A percentile compares a stretch with the other conserved stretches of the same genome.
Conservation (phyloP, 768 basidiomycete genomes). For the Russula emetica region DNA sequence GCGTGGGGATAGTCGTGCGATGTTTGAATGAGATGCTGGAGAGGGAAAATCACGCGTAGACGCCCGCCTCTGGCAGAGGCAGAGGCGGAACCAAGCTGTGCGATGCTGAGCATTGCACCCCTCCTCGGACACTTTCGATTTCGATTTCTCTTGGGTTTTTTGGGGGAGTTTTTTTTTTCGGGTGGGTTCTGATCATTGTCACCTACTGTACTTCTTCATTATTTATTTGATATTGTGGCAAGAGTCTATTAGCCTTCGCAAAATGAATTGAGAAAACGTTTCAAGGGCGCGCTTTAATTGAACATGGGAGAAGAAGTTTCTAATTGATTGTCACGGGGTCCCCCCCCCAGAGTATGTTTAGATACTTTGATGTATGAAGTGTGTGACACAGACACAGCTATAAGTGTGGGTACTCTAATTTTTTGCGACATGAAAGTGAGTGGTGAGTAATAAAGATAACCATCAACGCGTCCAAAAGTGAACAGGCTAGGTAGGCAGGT, state of each 20-base stretch:
- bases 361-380: constrained; percentile 12
- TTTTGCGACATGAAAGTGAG: constrained; percentile 25
- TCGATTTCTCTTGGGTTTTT: not conserved
- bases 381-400: constrained; percentile 2
- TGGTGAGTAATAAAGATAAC: constrained; percentile 28
- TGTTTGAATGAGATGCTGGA: constrained; percentile 32
- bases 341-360: not conserved
- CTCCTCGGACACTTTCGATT: no score
- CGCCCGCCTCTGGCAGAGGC: no score
- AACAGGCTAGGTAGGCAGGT: constrained; percentile 6
- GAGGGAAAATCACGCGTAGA: constrained; percentile 10
- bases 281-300: not conserved
- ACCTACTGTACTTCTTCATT: constrained; percentile 3
- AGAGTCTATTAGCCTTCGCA: constrained; percentile 1
- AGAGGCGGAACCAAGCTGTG: not conserved
- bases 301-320: not conserved
- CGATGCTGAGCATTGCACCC: constrained; percentile 20
- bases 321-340: constrained; percentile 4
- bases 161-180: not conserved
- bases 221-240: constrained; percentile 12
- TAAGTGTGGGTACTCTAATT: constrained; percentile 25
- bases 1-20: constrained; percentile 60
- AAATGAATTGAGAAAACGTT: constrained; percentile 5
- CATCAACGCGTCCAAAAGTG: not conserved
- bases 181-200: not conserved